Conservation (phyloP, 2,329 filamentous ascomycete genomes). For the Stagonosporopsis tanaceti region DNA sequence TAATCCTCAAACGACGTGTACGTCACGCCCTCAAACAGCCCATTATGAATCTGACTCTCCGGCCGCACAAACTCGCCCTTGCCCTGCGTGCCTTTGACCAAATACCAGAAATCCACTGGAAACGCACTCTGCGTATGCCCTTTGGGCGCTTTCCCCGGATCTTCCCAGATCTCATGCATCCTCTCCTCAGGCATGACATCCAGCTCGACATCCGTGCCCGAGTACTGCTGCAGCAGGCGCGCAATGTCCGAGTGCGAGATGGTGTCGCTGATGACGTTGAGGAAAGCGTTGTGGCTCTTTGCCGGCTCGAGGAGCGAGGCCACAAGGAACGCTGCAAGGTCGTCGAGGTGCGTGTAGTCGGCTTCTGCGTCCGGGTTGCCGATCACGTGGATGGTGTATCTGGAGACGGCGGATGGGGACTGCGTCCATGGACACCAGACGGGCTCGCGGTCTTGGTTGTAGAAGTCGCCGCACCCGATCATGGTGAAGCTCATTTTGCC, state of each 20-base stretch:
- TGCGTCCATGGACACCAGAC: too few species aligned
- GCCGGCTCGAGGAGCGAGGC: conserved; percentile 32
- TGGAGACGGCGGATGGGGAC: too few species aligned
- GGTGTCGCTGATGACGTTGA: conserved; percentile 37
- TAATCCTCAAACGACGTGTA: neutral
- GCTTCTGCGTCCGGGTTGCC: conserved; percentile 31
- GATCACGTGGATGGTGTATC: conserved; percentile 33
- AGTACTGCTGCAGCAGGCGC: neutral
- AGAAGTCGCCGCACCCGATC: too few species aligned
- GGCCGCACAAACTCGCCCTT: conserved; percentile 8
- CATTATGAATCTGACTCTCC: conserved; percentile 16
- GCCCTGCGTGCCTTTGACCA: too few species aligned
- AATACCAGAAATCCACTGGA: too few species aligned
- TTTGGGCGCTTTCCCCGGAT: neutral
- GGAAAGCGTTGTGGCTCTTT: conserved; percentile 27
- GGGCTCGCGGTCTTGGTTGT: too few species aligned
- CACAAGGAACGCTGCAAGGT: conserved; percentile 37
- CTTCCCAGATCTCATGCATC: conserved; percentile 27
- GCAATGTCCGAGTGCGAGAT: conserved; percentile 33
- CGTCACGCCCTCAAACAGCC: neutral
- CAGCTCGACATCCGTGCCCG: neutral
- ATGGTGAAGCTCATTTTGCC: too few species aligned
- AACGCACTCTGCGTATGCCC: too few species aligned
- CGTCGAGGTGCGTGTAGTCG: conserved; percentile 35
- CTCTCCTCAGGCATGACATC: conserved; percentile 3